phyloP scores from a whole-genome alignment of 2,329 filamentous ascomycete genomes.

The Stromatinia cepivora region DNA sequence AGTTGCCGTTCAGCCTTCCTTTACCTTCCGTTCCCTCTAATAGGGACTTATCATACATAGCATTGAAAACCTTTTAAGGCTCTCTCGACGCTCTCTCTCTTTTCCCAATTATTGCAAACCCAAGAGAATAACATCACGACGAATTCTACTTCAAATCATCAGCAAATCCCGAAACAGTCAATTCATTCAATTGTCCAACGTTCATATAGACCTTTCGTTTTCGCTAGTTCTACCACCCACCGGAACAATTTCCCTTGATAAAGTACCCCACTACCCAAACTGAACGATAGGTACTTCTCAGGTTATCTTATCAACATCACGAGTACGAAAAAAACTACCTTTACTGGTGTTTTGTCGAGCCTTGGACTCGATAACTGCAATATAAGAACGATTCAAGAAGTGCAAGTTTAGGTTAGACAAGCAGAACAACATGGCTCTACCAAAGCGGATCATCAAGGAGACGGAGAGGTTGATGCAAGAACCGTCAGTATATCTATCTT shows the following conservation, averaged over 20 bases:
- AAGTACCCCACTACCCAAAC: slow-evolving; percentile 10
- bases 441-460: slow-evolving; percentile 98
- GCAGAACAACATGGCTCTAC: slow-evolving; percentile 63
- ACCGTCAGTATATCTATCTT: slow-evolving; percentile 62
- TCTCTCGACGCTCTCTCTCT: neutral
- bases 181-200: neutral
- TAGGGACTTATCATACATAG: too few relatives aligned
- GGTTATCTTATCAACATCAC: slow-evolving; percentile 22
- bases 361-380: slow-evolving; percentile 10
- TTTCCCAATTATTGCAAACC: too few relatives aligned
- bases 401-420: neutral
- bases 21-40: neutral
- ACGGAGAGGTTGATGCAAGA: slow-evolving; percentile 96
- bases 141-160: neutral
- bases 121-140: neutral
- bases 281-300: slow-evolving; percentile 15
- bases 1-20: slow-evolving; percentile 13
- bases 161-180: neutral
- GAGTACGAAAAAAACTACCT: slow-evolving; percentile 11
- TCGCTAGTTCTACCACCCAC: neutral
- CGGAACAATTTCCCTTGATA: neutral
- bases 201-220: neutral
- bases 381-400: neutral
- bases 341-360: neutral
- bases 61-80: neutral